Evolutionary conservation across 1,284 basidiomycete species (phyloP).

Genomic region (Flammula alnicola): DNA sequence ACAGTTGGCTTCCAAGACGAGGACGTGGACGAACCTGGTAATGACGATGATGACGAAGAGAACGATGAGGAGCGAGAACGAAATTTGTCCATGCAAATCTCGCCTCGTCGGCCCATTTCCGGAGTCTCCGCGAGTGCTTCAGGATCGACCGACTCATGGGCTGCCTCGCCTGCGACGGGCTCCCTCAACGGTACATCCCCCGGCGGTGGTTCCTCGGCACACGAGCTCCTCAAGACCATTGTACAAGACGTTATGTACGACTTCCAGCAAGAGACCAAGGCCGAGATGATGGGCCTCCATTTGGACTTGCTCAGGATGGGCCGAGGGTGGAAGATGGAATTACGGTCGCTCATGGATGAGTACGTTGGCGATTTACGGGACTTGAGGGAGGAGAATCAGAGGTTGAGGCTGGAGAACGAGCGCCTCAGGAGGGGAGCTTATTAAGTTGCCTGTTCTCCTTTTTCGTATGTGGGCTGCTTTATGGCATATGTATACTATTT

Average conservation of each 20-base stretch:
- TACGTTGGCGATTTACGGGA: conserved; percentile 58
- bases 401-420: conserved; percentile 70
- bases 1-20: conserved; percentile 39
- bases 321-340: conserved; percentile 63
- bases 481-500: too few species aligned
- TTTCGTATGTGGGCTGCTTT: too few species aligned
- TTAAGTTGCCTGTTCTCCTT: background rate
- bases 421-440: conserved; percentile 53
- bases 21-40: too few species aligned
- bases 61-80: conserved; percentile 31
- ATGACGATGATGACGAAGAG: conserved; percentile 29
- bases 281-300: conserved; percentile 73
- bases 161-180: conserved; percentile 15
- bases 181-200: conserved; percentile 12
- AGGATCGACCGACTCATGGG: conserved; percentile 19
- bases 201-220: conserved; percentile 42
- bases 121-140: conserved; percentile 16
- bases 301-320: conserved; percentile 73
- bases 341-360: conserved; percentile 63
- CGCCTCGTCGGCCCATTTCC: conserved; percentile 61
- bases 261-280: conserved; percentile 65
- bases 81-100: conserved; percentile 60
- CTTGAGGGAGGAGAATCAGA: conserved; percentile 69
- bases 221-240: conserved; percentile 65
- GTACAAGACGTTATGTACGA: conserved; percentile 74